Evolutionary conservation across 345 rosid genomes (phyloP).

Genomic region (Alliaria petiolata): DNA sequence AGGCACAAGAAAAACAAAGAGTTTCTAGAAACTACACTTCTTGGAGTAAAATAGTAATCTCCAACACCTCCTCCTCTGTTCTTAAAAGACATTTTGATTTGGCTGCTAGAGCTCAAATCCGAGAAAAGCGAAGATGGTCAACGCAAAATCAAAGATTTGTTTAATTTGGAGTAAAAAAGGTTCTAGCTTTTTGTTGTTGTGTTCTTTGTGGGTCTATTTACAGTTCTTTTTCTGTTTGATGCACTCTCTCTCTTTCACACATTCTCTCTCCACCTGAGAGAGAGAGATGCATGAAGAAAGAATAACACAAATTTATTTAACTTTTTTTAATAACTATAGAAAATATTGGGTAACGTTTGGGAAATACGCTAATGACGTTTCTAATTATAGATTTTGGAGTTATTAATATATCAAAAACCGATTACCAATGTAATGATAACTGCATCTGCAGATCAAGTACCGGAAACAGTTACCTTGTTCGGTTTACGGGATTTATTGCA

Average conservation of each 20-base stretch:
- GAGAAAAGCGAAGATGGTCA: background rate
- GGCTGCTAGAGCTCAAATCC: background rate
- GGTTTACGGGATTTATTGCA: background rate
- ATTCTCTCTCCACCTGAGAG: conserved; percentile 9
- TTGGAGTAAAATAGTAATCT: conserved; percentile 31
- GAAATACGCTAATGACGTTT: conserved; percentile 6
- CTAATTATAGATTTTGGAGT: conserved; percentile 4
- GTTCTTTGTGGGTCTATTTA: conserved; percentile 10
- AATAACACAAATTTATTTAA: background rate
- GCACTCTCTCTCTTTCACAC: conserved; percentile 1
- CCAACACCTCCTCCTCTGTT: conserved; percentile 32
- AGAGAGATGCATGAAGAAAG: conserved; percentile 16
- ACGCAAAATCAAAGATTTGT: conserved; percentile 19
- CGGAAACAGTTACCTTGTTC: background rate
- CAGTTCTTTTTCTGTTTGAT: conserved; percentile 19
- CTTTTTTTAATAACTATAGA: background rate
- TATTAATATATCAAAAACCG: background rate
- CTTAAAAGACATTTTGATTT: conserved; percentile 52
- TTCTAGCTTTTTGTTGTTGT: background rate
- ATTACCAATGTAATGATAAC: conserved; percentile 11
- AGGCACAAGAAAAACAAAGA: conserved; percentile 59
- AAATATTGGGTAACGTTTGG: conserved; percentile 3
- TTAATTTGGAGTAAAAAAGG: conserved; percentile 9
- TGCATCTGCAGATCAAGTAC: conserved; percentile 13
- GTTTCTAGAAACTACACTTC: conserved; percentile 47